Evolutionary conservation across 305 asterid genomes (phyloP), one percentile per base, ranked within the genome.

Genomic region (Ilex paraguariensis): DNA sequence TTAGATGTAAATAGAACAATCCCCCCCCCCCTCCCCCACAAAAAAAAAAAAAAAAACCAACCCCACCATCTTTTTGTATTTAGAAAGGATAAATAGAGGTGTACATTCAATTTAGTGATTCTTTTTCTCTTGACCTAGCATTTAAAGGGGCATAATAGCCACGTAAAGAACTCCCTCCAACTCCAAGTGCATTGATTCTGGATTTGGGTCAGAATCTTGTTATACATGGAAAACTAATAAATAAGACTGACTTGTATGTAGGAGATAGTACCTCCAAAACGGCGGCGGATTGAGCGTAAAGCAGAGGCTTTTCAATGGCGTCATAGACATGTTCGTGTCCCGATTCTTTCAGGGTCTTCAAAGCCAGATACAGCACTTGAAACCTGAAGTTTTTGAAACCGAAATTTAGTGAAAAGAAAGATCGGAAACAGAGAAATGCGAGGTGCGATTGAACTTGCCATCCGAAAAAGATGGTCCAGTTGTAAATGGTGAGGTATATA

Each of bases 261-360:
- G 16, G 53, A 5, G 53, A 49, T 3, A 49, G 14, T 52, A 90
- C 92, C 77, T 90, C 99, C 69, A 93, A 78, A 11, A 84, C 59
- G 32, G 99, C 95, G 54, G 96, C 95, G 50, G 96, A 77, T 67
- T 93, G 96, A 15, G 97, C 94, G 67, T 81, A 81, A 69, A 86
- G 73, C 33, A 93, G 79, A 62, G 96, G 97, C 66, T 76, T 90
- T 65, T 86, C 87, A 44, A 87, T 81, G 64, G 96, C 89, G 60
- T 80, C 78, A 78, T 86, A 91, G 50, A 91, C 97, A 78, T 84
- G 79, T 61, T 77, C 62, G 73, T 79, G 79, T 62, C 96, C 91
- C 30, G 93, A 87, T 14, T 80, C 68, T 15, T 12, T 61, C 57
- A 87, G 76, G 9, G 96, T 73, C 51, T 69, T 77, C 77, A 86